phyloP scores from a whole-genome alignment of 2,329 filamentous ascomycete species.

The Colletotrichum aenigma region DNA sequence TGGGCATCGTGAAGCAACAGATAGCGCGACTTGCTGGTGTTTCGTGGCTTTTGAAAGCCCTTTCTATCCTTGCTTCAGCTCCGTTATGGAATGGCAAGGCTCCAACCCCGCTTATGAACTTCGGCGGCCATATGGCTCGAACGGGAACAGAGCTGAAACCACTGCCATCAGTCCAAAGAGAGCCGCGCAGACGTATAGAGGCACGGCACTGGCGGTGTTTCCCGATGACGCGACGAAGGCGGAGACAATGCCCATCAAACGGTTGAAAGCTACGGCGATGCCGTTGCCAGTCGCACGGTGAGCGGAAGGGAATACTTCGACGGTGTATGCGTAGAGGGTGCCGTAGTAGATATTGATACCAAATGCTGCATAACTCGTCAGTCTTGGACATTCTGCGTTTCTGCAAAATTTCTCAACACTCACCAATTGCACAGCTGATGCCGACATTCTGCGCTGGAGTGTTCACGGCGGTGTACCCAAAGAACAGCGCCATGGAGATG shows the following conservation, averaged over 20 bases:
- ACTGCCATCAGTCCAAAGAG: conserved; percentile 67
- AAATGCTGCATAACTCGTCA: conserved; percentile 51
- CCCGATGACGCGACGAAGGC: conserved; percentile 70
- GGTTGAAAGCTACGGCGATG: conserved; percentile 72
- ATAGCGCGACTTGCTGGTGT: background rate
- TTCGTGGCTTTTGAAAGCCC: background rate
- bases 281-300: conserved; percentile 79
- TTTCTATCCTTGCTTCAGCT: background rate
- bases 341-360: conserved; percentile 76
- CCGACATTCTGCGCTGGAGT: conserved; percentile 67
- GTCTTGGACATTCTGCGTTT: background rate
- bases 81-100: background rate
- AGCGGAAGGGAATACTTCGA: conserved; percentile 67
- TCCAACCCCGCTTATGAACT: conserved; percentile 40
- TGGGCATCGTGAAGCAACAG: background rate
- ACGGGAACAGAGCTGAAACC: conserved; percentile 64
- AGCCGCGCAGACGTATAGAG: conserved; percentile 72
- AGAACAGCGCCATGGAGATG: conserved; percentile 73
- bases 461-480: conserved; percentile 72
- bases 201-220: conserved; percentile 63
- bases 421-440: conserved; percentile 65
- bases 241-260: conserved; percentile 75
- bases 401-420: background rate
- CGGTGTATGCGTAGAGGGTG: conserved; percentile 68
- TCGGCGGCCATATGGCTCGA: conserved; percentile 67